Conservation (phyloP, 2,329 filamentous ascomycete genomes). For the Aspergillus thermomutatus region DNA sequence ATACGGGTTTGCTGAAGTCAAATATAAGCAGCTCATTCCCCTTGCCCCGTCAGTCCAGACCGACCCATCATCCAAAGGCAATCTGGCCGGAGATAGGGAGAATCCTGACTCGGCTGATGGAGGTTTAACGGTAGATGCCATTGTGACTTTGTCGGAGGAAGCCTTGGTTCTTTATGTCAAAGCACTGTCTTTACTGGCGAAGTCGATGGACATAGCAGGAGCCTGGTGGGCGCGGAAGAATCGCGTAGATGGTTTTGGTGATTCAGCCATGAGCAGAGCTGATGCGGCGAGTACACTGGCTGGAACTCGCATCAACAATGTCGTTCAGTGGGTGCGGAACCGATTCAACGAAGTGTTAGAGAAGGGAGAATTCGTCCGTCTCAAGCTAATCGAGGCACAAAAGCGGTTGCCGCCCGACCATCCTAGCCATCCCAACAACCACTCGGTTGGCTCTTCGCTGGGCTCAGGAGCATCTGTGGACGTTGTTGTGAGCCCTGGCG, state of each 20-base stretch:
- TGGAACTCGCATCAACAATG: conserved; percentile 76
- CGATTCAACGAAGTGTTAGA: conserved; percentile 97
- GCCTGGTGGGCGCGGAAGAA: conserved; percentile 84
- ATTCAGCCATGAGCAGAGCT: conserved; percentile 43
- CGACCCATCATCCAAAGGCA: conserved; percentile 28
- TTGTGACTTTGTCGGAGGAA: conserved; percentile 86
- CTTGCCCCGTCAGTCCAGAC: conserved; percentile 65
- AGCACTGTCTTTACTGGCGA: conserved; percentile 80
- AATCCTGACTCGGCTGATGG: conserved; percentile 61
- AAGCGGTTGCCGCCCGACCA: conserved; percentile 79
- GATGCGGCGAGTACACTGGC: conserved; percentile 51
- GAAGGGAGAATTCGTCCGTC: conserved; percentile 90
- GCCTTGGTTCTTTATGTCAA: conserved; percentile 96
- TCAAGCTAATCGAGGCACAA: conserved; percentile 83
- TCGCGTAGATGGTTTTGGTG: conserved; percentile 56
- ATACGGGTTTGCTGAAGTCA: conserved; percentile 96
- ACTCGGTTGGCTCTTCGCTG: conserved; percentile 57
- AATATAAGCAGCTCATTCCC: conserved; percentile 95
- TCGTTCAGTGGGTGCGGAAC: conserved; percentile 90
- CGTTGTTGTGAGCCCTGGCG: conserved; percentile 78
- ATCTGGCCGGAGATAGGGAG: conserved; percentile 28
- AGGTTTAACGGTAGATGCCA: conserved; percentile 78
- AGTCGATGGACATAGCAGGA: conserved; percentile 92
- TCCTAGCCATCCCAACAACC: conserved; percentile 78
- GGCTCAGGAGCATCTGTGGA: conserved; percentile 66